Conservation (phyloP, 371 early-diverging fungal genomes). For the Rhizopus microsporus region DNA sequence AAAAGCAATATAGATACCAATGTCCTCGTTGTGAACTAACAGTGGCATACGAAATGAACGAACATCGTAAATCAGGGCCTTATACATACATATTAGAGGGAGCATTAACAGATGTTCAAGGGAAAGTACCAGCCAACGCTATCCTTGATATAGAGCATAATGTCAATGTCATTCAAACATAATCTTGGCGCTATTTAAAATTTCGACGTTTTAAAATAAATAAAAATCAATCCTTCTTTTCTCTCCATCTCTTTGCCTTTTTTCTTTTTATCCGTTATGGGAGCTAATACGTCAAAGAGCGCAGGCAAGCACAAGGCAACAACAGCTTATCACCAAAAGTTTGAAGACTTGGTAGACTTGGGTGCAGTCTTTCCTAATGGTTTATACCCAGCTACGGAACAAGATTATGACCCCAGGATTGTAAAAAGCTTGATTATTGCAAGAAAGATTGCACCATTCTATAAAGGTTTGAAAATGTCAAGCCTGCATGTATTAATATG, state of each 20-base stretch:
- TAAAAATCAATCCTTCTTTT: conserved; percentile 6
- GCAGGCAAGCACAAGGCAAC: conserved; percentile 5
- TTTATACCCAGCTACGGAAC: conserved; percentile 66
- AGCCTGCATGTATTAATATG: not conserved
- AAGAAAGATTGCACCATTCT: conserved; percentile 85
- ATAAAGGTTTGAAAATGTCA: conserved; percentile 61
- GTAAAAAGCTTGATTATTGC: conserved; percentile 78
- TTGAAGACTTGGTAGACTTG: conserved; percentile 67
- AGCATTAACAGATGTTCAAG: conserved; percentile 62
- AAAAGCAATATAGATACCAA: conserved; percentile 63
- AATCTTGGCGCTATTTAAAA: conserved; percentile 1
- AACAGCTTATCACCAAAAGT: conserved; percentile 33
- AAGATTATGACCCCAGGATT: conserved; percentile 77
- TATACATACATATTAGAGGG: conserved; percentile 67
- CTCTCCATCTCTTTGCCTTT: conserved; percentile 1
- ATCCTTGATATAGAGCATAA: conserved; percentile 24
- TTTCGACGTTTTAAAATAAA: conserved; percentile 8
- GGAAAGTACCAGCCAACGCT: conserved; percentile 49
- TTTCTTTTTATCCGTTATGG: conserved; percentile 16
- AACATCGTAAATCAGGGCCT: conserved; percentile 53
- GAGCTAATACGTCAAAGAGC: conserved; percentile 25
- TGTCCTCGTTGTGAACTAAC: conserved; percentile 63
- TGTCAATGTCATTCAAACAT: not conserved
- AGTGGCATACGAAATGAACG: conserved; percentile 65
- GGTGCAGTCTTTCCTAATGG: conserved; percentile 75